Evolutionary conservation across 1,284 basidiomycete genomes (phyloP).

Genomic region (Boletus semigastroideus): DNA sequence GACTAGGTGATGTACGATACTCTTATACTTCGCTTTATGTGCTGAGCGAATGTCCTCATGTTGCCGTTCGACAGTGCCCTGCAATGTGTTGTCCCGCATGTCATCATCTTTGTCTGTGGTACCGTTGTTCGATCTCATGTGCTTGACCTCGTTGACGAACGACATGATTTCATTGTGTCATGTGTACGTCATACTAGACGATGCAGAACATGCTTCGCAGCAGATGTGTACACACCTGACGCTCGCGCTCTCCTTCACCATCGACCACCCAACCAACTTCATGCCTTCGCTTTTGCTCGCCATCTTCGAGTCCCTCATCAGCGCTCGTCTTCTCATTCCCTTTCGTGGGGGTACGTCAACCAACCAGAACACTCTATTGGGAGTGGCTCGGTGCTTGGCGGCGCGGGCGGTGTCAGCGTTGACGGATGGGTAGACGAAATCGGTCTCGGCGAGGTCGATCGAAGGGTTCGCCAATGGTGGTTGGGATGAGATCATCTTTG

Average conservation of each 20-base stretch:
- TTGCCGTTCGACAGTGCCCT: too few species aligned
- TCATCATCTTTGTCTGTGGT: too few species aligned
- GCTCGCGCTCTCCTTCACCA: constrained; percentile 51
- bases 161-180: too few species aligned
- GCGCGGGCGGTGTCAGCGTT: constrained; percentile 27
- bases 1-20: too few species aligned
- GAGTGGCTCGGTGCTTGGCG: constrained; percentile 18
- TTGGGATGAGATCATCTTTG: constrained; percentile 60
- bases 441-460: constrained; percentile 63
- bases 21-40: too few species aligned
- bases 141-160: too few species aligned
- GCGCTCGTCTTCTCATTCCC: constrained; percentile 47
- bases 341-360: constrained; percentile 37
- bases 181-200: too few species aligned
- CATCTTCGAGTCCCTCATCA: constrained; percentile 60
- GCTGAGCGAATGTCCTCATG: too few species aligned
- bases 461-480: constrained; percentile 57
- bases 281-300: constrained; percentile 67
- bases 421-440: constrained; percentile 45
- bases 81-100: too few species aligned
- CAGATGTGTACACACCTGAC: too few species aligned
- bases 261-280: constrained; percentile 65
- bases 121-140: too few species aligned
- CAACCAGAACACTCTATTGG: constrained; percentile 8
- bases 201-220: too few species aligned